Evolutionary conservation across 1,139 yeast genomes (phyloP).

Genomic region (Spathaspora jeffriesii): DNA sequence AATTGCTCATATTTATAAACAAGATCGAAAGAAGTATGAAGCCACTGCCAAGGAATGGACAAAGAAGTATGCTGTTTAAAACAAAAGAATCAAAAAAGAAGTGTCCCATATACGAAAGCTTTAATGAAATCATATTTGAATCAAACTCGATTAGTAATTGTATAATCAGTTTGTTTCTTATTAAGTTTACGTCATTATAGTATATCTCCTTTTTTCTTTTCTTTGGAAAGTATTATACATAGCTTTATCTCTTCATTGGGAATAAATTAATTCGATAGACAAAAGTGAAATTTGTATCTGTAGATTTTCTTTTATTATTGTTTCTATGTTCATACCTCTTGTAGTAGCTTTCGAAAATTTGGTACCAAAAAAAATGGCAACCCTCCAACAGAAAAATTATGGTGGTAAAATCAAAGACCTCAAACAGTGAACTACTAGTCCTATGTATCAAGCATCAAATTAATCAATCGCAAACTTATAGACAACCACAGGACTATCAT

Average conservation of each 20-base stretch:
- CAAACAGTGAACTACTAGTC: neutral
- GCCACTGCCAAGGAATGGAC: slow-evolving; percentile 99
- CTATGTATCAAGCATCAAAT: neutral
- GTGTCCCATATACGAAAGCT: neutral
- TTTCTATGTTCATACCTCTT: no score
- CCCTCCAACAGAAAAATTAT: slow-evolving; percentile 1
- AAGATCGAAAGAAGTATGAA: slow-evolving; percentile 92
- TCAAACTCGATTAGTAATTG: neutral
- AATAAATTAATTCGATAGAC: slow-evolving; percentile 3
- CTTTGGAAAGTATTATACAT: slow-evolving; percentile 2
- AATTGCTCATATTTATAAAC: slow-evolving; percentile 95
- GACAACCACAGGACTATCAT: neutral
- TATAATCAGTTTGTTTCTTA: neutral
- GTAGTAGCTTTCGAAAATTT: neutral
- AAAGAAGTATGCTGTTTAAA: slow-evolving; percentile 88
- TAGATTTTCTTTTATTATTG: neutral
- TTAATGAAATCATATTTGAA: neutral
- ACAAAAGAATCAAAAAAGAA: neutral
- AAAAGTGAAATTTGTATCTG: neutral
- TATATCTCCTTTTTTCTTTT: slow-evolving; percentile 1
- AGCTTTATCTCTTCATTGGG: slow-evolving; percentile 1
- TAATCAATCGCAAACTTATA: neutral
- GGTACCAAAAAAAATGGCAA: neutral
- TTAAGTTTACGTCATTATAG: neutral
- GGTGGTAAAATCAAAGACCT: neutral